Evolutionary conservation across 805 yeast genomes (phyloP), one percentile per base, ranked within the genome.

Genomic region (Tetrapisispora pingtungensis): DNA sequence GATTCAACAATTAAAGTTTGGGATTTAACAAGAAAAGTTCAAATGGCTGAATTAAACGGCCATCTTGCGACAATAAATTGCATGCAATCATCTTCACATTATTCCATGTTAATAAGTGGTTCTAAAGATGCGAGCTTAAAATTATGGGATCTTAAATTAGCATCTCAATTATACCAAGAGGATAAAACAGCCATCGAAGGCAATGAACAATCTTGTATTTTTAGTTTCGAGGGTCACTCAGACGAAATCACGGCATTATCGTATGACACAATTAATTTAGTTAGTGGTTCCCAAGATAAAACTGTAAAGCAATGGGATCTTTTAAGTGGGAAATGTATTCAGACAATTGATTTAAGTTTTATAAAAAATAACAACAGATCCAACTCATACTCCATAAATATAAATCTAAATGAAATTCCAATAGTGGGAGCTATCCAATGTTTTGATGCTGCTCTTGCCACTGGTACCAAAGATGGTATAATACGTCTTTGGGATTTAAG

Each of bases 1-100:
- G 95, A 87, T 58, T 84, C 81, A 57, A 76, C 83, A 0, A 81
- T 87, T 3, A 73, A 81, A 50, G 83, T 88, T 4, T 88, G 96
- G 96, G 95, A 88, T 66, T 62, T 83, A 53, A 74, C 81, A 33
- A 69, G 74, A 26, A 73, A 77, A 10, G 37, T 30, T 2, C 72
- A 74, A 40, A 55, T 66, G 22, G 80, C 80, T 2, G 55, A 67
- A 28, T 65, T 82, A 40, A 74, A 68, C 43, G 41, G 41, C 10
- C 90, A 83, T 55, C 28, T 47, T 26, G 77, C 84, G 0, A 64
- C 77, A 7, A 81, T 82, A 6, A 67, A 66, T 38, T 77, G 83
- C 51, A 63, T 82, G 62, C 80, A 78, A 53, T 68, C 80, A 69
- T 73, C 75, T 35, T 75, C 74, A 67, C 47, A 50, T 8, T 41